Conservation (phyloP, 345 rosid species). For the Barbarea vulgaris region DNA sequence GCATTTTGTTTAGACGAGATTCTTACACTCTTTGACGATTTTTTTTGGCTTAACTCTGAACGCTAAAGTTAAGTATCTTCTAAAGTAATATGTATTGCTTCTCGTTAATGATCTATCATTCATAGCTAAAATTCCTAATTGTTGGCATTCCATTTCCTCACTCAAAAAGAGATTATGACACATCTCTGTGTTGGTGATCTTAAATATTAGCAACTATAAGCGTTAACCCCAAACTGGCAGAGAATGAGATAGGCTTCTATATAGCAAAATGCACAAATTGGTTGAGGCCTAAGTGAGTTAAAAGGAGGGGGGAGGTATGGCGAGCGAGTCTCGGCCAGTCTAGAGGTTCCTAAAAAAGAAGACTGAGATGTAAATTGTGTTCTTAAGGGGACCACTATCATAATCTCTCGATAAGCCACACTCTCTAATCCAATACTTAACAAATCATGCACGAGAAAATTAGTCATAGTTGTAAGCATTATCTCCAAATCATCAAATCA, state of each 20-base stretch:
- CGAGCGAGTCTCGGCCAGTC: neutral
- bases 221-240: neutral
- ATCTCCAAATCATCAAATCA: neutral
- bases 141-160: neutral
- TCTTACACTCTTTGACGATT: conserved; percentile 37
- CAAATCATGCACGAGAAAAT: neutral
- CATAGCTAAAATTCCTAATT: neutral
- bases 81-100: conserved; percentile 26
- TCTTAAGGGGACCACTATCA: neutral
- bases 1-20: conserved; percentile 38
- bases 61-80: conserved; percentile 30
- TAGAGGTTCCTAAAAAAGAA: neutral
- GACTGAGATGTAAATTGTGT: neutral
- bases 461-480: neutral
- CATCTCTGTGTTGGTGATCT: neutral
- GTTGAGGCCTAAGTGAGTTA: neutral
- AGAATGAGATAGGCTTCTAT: neutral
- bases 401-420: neutral
- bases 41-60: conserved; percentile 32
- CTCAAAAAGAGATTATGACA: neutral
- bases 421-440: neutral
- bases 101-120: neutral
- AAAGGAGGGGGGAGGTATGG: neutral
- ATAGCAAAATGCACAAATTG: neutral
- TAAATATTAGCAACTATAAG: neutral